A percentile compares a stretch with the other conserved stretches of the same genome.
These are phyloP conservation scores for Kwoniella europaea DNA, from an alignment of 768 basidiomycete genomes.

Conservation along the genomic window DNA sequence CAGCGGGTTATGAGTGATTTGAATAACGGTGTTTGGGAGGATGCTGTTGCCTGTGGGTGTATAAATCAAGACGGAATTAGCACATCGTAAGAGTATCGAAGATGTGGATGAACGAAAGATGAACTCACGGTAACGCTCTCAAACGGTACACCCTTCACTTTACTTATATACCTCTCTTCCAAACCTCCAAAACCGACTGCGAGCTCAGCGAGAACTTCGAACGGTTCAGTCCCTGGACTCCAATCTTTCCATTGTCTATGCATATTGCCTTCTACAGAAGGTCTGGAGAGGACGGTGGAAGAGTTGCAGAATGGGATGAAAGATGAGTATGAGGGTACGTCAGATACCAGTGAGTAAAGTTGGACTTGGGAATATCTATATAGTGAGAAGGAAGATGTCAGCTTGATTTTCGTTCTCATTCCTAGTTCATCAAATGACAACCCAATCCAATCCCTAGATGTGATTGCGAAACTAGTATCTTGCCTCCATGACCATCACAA, in stretches of 20 bases:
- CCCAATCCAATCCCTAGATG: too few relatives aligned
- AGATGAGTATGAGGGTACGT: slow-evolving; percentile 79
- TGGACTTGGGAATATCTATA: slow-evolving; percentile 77
- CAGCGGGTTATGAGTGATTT: slow-evolving; percentile 54
- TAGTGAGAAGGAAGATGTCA: slow-evolving; percentile 61
- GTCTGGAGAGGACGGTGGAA: slow-evolving; percentile 67
- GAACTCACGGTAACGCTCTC: slow-evolving; percentile 76
- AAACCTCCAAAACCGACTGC: slow-evolving; percentile 86
- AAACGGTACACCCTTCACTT: slow-evolving; percentile 77
- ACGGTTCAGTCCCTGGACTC: slow-evolving; percentile 54
- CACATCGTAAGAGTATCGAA: too few relatives aligned
- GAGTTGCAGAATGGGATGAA: slow-evolving; percentile 89
- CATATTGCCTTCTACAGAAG: neutral
- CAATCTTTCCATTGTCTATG: slow-evolving; percentile 29
- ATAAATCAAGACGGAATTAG: neutral
- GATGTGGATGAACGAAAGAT: too few relatives aligned
- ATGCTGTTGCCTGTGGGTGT: slow-evolving; percentile 46
- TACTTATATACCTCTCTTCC: slow-evolving; percentile 83
- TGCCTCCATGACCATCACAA: too few relatives aligned
- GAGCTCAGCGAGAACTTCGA: slow-evolving; percentile 79
- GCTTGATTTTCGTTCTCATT: neutral
- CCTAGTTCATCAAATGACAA: too few relatives aligned
- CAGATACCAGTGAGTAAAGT: slow-evolving; percentile 82
- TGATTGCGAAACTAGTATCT: too few relatives aligned
- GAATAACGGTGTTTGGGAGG: slow-evolving; percentile 51